Base-by-base conservation (phyloP, 495 filamentous ascomycete species). In the Neurospora cerealis region DNA sequence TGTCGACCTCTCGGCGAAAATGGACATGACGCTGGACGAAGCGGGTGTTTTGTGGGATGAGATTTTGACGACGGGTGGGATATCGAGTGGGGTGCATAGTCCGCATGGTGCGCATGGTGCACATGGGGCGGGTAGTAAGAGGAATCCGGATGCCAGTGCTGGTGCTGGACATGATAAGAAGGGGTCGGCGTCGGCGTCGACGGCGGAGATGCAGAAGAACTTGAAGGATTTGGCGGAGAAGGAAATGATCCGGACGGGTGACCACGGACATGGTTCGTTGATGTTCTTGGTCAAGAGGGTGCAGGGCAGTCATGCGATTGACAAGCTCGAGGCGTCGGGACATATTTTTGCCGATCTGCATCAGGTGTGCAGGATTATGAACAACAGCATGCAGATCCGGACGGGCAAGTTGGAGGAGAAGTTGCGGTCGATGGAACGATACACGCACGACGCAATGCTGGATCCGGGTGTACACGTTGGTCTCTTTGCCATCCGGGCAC, bases 1-100 rank as follows among this genome's bases (percentile, higher is more conserved):
- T 0, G 86, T 90, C 4, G 88, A 89, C 48, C 88, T 97, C 15
- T 92, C 94, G 11, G 83, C 87, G 3, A 85, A 88, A 48, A 81
- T 95, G 72, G 85, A 91, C 74, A 83, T 88, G 40, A 83, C 87
- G 4, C 79, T 96, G 3, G 85, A 86, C 7, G 82, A 91, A 19
- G 80, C 94, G 8, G 94, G 94, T 2, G 85, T 91, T 19, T 86
- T 97, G 3, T 96, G 92, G 83, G 91, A 96, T 70, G 89, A 92
- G 72, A 91, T 97, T 39, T 80, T 96, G 41, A 82, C 85, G 15
- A 96, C 93, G 2, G 88, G 90, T 19, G 74, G 73, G 13, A 75
- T 36, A 0, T 17, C 15, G 69, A 28, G 46, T 19, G 71, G 11
- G 36, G 13, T 24, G 42, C 28, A 40, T 24, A 17, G 17, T 42